Conservation (phyloP, 257 asterid species). For the Anisodus acutangulus region DNA sequence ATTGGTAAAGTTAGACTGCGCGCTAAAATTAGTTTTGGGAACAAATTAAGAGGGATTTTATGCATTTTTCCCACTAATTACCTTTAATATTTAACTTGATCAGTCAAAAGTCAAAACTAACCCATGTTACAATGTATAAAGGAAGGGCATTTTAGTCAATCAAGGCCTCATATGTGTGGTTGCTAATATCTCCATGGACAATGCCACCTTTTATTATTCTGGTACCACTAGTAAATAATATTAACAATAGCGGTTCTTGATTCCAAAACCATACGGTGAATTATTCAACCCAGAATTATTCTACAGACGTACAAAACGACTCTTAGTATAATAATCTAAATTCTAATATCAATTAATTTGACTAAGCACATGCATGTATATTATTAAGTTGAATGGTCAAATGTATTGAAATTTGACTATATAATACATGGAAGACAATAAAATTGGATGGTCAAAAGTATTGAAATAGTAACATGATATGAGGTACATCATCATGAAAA, state of each 20-base stretch:
- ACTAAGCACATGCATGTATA: not conserved
- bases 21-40: no score
- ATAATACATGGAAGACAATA: not conserved
- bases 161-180: not conserved
- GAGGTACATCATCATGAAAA: not conserved
- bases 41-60: no score
- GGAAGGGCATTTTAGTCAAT: not conserved
- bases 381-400: not conserved
- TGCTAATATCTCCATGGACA: not conserved
- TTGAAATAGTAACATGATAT: not conserved
- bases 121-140: not conserved
- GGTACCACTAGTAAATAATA: not conserved
- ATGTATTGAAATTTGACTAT: not conserved
- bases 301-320: not conserved
- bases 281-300: not conserved
- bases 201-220: not conserved
- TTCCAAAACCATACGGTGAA: not conserved
- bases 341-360: not conserved
- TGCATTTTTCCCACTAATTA: no score
- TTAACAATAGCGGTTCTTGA: not conserved
- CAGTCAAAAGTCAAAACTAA: not conserved
- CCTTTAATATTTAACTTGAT: not conserved
- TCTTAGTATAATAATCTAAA: not conserved
- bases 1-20: no score
- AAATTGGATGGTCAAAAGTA: slow-evolving; percentile 7